A percentile compares a stretch with the other conserved stretches of the same genome.
These are phyloP conservation scores for Plantago lanceolata DNA, from an alignment of 305 asterid species.

Conservation along the genomic window DNA sequence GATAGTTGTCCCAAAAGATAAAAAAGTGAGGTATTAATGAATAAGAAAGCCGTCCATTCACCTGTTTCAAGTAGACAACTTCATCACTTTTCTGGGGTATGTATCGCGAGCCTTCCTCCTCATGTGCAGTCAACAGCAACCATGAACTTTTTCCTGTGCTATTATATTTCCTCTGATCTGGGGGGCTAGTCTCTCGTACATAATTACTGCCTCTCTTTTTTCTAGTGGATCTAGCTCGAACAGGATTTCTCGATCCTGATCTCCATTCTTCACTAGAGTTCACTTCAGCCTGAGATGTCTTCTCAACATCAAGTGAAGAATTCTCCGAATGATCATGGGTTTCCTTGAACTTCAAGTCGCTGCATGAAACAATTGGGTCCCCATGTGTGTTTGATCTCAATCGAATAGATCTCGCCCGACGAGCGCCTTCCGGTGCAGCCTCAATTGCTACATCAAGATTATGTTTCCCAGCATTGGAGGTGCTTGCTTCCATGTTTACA, in stretches of 20 bases:
- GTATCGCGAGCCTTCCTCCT: constrained; percentile 87
- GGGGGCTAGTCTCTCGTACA: constrained; percentile 52
- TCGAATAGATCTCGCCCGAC: constrained; percentile 67
- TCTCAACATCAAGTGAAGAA: constrained; percentile 41
- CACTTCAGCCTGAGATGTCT: constrained; percentile 48
- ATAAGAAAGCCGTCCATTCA: constrained; percentile 24
- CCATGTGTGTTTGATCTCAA: constrained; percentile 47
- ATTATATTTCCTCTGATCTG: constrained; percentile 47
- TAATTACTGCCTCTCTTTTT: constrained; percentile 55
- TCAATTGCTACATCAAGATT: constrained; percentile 42
- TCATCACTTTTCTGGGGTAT: constrained; percentile 88
- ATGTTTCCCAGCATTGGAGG: constrained; percentile 47
- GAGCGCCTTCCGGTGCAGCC: constrained; percentile 48
- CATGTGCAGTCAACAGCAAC: constrained; percentile 77
- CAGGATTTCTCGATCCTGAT: constrained; percentile 41
- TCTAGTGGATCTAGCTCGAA: constrained; percentile 69
- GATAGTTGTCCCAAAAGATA: neutral
- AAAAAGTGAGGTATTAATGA: neutral
- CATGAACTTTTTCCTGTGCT: constrained; percentile 70
- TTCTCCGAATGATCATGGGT: constrained; percentile 47
- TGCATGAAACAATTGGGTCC: constrained; percentile 35
- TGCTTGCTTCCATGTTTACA: constrained; percentile 57
- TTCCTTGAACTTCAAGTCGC: constrained; percentile 38
- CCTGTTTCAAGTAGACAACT: constrained; percentile 89
- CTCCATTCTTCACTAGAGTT: constrained; percentile 48